Evolutionary conservation across 805 yeast species (phyloP).

Genomic region (Wickerhamiella domercqiae): DNA sequence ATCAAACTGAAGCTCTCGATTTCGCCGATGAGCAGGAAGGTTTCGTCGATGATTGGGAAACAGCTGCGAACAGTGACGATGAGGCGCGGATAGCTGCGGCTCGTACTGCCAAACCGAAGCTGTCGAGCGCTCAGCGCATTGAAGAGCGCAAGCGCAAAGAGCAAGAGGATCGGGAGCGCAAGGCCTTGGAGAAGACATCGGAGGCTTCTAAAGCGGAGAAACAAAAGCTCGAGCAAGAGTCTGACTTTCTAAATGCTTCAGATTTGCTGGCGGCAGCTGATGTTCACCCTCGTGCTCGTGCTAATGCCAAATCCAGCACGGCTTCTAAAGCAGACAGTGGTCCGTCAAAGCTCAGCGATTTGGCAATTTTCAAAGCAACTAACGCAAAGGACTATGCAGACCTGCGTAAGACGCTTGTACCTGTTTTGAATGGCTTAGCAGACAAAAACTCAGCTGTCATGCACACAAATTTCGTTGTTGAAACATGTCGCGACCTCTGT

Average conservation of each 20-base stretch:
- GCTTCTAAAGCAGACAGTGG: slow-evolving; percentile 25
- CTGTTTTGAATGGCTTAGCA: slow-evolving; percentile 44
- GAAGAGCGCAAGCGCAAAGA: slow-evolving; percentile 28
- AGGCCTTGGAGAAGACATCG: slow-evolving; percentile 29
- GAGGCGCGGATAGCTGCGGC: slow-evolving; percentile 24
- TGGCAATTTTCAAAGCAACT: slow-evolving; percentile 65
- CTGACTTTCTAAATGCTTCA: slow-evolving; percentile 87
- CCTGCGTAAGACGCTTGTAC: slow-evolving; percentile 54
- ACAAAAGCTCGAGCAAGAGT: slow-evolving; percentile 62
- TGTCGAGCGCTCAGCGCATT: slow-evolving; percentile 28
- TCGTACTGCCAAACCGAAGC: slow-evolving; percentile 30
- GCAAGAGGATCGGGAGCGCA: slow-evolving; percentile 35
- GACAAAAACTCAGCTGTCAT: slow-evolving; percentile 42
- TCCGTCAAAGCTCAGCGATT: slow-evolving; percentile 24
- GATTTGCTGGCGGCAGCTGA: slow-evolving; percentile 66
- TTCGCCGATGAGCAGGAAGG: slow-evolving; percentile 69
- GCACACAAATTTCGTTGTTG: slow-evolving; percentile 68
- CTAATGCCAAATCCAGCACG: slow-evolving; percentile 22
- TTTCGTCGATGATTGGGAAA: slow-evolving; percentile 77
- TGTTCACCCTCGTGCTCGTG: slow-evolving; percentile 21
- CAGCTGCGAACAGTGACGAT: slow-evolving; percentile 53
- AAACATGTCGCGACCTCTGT: slow-evolving; percentile 69
- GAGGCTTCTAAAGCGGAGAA: slow-evolving; percentile 62
- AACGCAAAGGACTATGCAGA: slow-evolving; percentile 66
- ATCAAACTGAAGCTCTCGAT: slow-evolving; percentile 53